Base-by-base conservation (phyloP, 2,329 filamentous ascomycete genomes). In the Exophiala alcalophila region DNA sequence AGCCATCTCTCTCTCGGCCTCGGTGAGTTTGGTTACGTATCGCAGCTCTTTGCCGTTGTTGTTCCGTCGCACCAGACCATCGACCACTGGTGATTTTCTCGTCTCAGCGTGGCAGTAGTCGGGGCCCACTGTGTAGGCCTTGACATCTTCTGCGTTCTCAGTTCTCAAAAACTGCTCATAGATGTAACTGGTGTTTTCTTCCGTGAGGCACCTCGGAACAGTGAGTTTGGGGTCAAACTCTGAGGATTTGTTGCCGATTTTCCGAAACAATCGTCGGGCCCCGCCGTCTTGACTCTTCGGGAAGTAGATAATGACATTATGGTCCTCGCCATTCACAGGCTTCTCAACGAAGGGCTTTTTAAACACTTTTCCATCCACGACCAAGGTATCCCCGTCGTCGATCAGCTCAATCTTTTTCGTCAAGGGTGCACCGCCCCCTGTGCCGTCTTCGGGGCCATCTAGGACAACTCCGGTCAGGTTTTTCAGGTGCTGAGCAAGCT, bases 241-340 rank as follows among this genome's bases (percentile, higher is more conserved):
- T 1, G 91, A 97, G 65, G 91, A 97, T 69, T 98, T 98, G 74
- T 98, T 98, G 59, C 94, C 94, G 58, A 98, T 86, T 65, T 98
- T 98, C 44, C 92, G 79, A 68, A 98, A 98, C 3, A 98, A 77
- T 55, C 91, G 86, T 45, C 94, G 78, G 18, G 89, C 94, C 46
- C 92, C 92, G 33, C 86, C 78, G 28, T 86, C 84, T 44, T 70
- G 62, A 48, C 66, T 64, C 50, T 83, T 85, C 15, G 91, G 87
- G 59, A 94, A 97, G 68, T 97, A 98, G 42, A 98, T 96, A 66
- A 94, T 85, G 57, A 98, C 95, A 63, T 98, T 98, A 69, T 98
- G 92, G 59, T 98, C 91, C 66, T 98, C 92, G 23, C 92, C 92
- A 60, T 87, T 96, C n/a, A 89, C 90, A 0, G 92, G 92, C 64